A percentile compares a stretch with the other conserved stretches of the same genome.
Evolutionary conservation across 1,284 basidiomycete species (phyloP).

Genomic region (Agaricales sp.): DNA sequence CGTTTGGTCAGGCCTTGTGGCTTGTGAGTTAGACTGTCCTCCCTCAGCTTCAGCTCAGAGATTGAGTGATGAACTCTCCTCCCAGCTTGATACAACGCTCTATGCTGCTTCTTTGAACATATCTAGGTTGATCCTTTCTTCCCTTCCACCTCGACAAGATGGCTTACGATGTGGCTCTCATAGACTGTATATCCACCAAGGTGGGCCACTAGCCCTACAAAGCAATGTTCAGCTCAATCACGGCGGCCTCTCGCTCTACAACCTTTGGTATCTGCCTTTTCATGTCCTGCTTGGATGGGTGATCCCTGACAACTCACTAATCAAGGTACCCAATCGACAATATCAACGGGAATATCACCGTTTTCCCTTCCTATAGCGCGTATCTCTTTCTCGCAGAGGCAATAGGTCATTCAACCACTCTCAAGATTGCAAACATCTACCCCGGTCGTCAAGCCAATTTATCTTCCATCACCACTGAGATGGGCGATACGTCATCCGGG

Average conservation of each 20-base stretch:
- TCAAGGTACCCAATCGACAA: slow-evolving; percentile 36
- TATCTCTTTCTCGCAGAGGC: slow-evolving; percentile 40
- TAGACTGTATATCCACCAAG: slow-evolving; percentile 40
- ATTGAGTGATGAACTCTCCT: not conserved
- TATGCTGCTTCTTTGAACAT: slow-evolving; percentile 42
- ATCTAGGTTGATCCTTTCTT: slow-evolving; percentile 23
- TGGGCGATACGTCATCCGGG: slow-evolving; percentile 34
- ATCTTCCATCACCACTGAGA: slow-evolving; percentile 36
- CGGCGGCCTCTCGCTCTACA: slow-evolving; percentile 36
- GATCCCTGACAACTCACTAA: not conserved
- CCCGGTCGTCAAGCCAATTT: slow-evolving; percentile 39
- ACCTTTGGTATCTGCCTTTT: slow-evolving; percentile 27
- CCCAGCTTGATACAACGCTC: slow-evolving; percentile 32
- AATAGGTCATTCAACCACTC: slow-evolving; percentile 28
- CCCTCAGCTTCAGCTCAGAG: not conserved
- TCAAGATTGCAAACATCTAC: slow-evolving; percentile 35
- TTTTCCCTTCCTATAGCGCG: slow-evolving; percentile 38
- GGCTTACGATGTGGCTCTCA: not conserved
- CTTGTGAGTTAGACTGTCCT: slow-evolving; percentile 20
- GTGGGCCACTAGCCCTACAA: slow-evolving; percentile 38
- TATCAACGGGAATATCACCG: slow-evolving; percentile 33
- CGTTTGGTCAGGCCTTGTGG: slow-evolving; percentile 43
- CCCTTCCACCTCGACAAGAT: not conserved
- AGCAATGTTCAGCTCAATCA: slow-evolving; percentile 37
- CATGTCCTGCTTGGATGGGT: not conserved